A percentile compares a stretch with the other conserved stretches of the same genome.
These are phyloP conservation scores for Leccinum cinnamomeum DNA, from an alignment of 1,284 basidiomycete species.

Conservation along the genomic window DNA sequence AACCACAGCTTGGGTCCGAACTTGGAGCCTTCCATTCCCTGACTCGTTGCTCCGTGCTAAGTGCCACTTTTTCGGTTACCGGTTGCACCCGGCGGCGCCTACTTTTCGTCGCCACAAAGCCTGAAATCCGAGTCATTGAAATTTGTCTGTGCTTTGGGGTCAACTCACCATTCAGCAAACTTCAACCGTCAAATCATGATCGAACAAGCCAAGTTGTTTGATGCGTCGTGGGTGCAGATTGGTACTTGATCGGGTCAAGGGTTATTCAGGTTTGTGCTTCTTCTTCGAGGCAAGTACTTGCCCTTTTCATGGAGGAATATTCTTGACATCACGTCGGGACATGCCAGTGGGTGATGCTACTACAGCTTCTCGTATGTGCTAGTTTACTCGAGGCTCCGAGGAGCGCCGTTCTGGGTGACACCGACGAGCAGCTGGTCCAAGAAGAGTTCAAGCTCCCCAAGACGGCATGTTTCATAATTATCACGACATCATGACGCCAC, in stretches of 20 bases:
- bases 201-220: not conserved
- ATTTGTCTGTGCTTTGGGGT: not conserved
- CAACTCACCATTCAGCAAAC: not conserved
- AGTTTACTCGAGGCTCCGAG: not conserved
- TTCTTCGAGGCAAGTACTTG: not conserved
- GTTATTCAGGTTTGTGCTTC: not conserved
- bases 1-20: not conserved
- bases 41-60: not conserved
- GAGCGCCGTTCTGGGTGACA: not conserved
- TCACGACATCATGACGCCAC: conserved; percentile 41
- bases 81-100: not conserved
- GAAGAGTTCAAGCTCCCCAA: conserved; percentile 50
- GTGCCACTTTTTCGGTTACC: not conserved
- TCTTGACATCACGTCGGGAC: not conserved
- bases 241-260: not conserved
- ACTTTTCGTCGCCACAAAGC: not conserved
- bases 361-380: not conserved
- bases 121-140: not conserved
- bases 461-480: conserved; percentile 42
- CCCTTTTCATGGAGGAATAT: not conserved
- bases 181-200: not conserved
- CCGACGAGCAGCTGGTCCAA: conserved; percentile 3
- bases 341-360: conserved; percentile 8
- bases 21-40: not conserved
- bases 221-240: not conserved